Evolutionary conservation across 768 basidiomycete species (phyloP), one percentile per base, ranked within the genome.

Genomic region (Boletus barrowsii): DNA sequence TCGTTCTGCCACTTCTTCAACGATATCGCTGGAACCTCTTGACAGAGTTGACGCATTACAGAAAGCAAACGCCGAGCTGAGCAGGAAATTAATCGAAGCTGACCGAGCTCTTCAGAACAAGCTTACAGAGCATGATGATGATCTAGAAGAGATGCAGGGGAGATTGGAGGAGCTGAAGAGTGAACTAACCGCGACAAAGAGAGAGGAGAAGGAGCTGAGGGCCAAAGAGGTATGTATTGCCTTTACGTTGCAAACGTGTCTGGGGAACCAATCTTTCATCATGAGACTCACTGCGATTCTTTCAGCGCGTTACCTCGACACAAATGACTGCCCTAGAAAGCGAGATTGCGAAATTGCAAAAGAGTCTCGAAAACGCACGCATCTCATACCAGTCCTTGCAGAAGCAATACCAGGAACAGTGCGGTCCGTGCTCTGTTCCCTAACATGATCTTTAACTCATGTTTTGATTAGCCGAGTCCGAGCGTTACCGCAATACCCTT

Each of bases 141-240:
- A 93, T 62, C 70, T 95, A 29, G 88, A 90, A 60, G 89, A 93
- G 54, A 80, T 90, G 71, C 86, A 95, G 63, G 72, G 71, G 4
- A 77, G 81, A 30, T 67, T 96, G 53, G 94, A 97, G 53, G 92
- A 97, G 66, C 69, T 87, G 55, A 75, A 80, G 58, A 81, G 76
- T 13, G 95, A 97, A 69, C 75, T 97, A 9, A 84, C 77, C 14
- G 79, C 87, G 7, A 86, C 88, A 5, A 90, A 91, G 69, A 81
- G 90, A 39, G 93, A 98, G 63, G 94, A 98, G 71, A 97, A 98
- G 73, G 95, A 98, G 63, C 71, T 96, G 59, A 78, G 90, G 42
- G 76, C 81, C 13, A 95, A 94, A 70, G 95, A 97, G 77, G 91
- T 91, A 54, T 10, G 61, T 72, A 61, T 42, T 4, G 3, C 41